Evolutionary conservation across 768 basidiomycete species (phyloP).

Genomic region (Suillus cothurnatus): DNA sequence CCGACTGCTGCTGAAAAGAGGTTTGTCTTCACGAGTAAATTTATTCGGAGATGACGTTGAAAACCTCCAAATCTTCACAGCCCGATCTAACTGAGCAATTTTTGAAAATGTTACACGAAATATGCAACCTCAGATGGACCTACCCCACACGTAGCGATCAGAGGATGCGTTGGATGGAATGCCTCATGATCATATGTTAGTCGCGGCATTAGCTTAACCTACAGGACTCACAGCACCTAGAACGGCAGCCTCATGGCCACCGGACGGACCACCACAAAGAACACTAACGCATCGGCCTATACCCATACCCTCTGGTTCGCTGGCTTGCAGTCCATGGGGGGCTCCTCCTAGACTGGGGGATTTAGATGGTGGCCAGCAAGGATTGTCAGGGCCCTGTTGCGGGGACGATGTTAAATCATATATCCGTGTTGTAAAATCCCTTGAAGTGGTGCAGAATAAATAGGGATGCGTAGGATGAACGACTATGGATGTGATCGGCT

Average conservation of each 20-base stretch:
- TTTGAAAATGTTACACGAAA: background rate
- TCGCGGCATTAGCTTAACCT: background rate
- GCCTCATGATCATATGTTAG: constrained; percentile 42
- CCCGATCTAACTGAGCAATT: constrained; percentile 60
- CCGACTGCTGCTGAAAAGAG: constrained; percentile 66
- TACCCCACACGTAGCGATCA: constrained; percentile 81
- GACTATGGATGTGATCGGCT: constrained; percentile 65
- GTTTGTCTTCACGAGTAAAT: constrained; percentile 69
- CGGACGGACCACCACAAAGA: constrained; percentile 69
- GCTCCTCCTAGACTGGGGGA: constrained; percentile 61
- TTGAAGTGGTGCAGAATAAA: constrained; percentile 69
- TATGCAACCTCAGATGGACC: constrained; percentile 23
- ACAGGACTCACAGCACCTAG: constrained; percentile 53
- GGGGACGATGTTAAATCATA: constrained; percentile 56
- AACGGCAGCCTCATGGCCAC: constrained; percentile 73
- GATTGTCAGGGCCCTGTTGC: constrained; percentile 46
- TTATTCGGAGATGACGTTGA: constrained; percentile 39
- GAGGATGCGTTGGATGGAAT: constrained; percentile 64
- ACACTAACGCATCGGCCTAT: constrained; percentile 61
- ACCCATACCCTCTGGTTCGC: constrained; percentile 62
- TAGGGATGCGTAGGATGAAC: constrained; percentile 63
- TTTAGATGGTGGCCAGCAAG: constrained; percentile 56
- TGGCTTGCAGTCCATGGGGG: constrained; percentile 66
- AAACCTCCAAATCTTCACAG: constrained; percentile 75
- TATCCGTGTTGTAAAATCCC: constrained; percentile 69